Percentiles rank a stretch among this genome's conserved stretches.
phyloP scores from a whole-genome alignment of 805 yeast species.

The Ogataea corticis region DNA sequence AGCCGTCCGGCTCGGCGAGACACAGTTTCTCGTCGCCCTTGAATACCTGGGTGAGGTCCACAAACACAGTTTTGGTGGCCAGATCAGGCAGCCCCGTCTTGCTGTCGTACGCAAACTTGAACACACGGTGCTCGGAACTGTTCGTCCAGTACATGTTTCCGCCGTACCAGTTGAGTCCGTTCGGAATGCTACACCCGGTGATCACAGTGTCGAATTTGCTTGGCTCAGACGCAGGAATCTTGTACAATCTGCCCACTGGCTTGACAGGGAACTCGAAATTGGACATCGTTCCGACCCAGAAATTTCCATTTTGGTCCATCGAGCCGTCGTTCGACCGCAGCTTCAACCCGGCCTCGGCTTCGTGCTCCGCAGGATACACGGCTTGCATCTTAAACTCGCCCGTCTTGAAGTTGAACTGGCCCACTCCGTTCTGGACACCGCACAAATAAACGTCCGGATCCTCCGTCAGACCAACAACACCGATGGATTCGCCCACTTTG shows the following conservation, averaged over 20 bases:
- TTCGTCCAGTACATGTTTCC: conserved; percentile 54
- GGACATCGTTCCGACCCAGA: conserved; percentile 82
- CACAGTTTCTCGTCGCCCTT: conserved; percentile 16
- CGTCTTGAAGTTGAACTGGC: conserved; percentile 47
- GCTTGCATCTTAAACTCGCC: conserved; percentile 38
- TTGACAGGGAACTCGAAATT: conserved; percentile 27
- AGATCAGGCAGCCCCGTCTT: conserved; percentile 34
- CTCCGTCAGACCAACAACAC: conserved; percentile 69
- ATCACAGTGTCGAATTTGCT: conserved; percentile 34
- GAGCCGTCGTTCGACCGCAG: conserved; percentile 82
- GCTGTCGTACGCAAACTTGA: conserved; percentile 43
- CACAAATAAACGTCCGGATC: conserved; percentile 54
- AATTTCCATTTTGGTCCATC: conserved; percentile 72
- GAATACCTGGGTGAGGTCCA: conserved; percentile 33
- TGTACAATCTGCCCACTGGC: conserved; percentile 58
- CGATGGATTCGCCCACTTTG: conserved; percentile 48
- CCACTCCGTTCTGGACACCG: conserved; percentile 69
- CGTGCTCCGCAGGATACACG: conserved; percentile 42
- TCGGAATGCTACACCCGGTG: conserved; percentile 56
- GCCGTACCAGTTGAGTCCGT: conserved; percentile 64
- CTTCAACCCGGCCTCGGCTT: conserved; percentile 25
- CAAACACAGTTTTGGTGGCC: conserved; percentile 39
- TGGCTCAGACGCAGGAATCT: conserved; percentile 36
- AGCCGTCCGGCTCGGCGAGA: conserved; percentile 80
- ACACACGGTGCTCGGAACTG: conserved; percentile 47